Evolutionary conservation across 805 yeast genomes (phyloP).

Genomic region (Kregervanrija fluxuum): DNA sequence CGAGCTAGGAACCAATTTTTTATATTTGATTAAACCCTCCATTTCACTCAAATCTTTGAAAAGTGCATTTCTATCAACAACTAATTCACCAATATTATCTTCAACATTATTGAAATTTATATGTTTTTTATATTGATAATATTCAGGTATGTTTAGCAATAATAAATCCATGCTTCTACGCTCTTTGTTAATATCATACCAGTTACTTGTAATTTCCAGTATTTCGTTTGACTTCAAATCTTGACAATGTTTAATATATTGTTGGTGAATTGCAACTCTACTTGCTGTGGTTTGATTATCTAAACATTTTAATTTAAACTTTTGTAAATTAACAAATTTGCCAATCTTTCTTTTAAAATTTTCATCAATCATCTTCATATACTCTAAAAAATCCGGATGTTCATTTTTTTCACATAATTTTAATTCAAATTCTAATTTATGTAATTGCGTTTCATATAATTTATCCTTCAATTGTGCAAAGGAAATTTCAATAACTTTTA

Average conservation of each 20-base stretch:
- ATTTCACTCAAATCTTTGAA: constrained; percentile 66
- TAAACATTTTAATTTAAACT: constrained; percentile 69
- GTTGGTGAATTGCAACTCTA: constrained; percentile 78
- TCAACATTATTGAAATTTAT: constrained; percentile 20
- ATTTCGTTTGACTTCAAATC: constrained; percentile 63
- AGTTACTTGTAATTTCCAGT: constrained; percentile 66
- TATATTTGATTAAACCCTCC: constrained; percentile 53
- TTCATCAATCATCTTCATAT: constrained; percentile 62
- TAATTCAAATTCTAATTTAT: constrained; percentile 71
- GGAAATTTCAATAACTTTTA: constrained; percentile 74
- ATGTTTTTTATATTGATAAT: constrained; percentile 26
- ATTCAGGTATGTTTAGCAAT: constrained; percentile 45
- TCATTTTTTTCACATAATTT: constrained; percentile 82
- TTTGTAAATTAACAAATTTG: constrained; percentile 32
- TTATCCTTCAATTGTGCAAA: constrained; percentile 83
- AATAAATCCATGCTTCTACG: constrained; percentile 71
- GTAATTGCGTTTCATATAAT: constrained; percentile 75
- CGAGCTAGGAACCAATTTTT: constrained; percentile 66
- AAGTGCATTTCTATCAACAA: constrained; percentile 58
- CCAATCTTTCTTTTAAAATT: constrained; percentile 64
- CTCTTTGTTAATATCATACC: constrained; percentile 91
- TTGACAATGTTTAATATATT: constrained; percentile 58
- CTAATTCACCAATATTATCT: constrained; percentile 35
- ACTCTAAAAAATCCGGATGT: constrained; percentile 81
- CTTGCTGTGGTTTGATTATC: constrained; percentile 74